Evolutionary conservation across 2,329 filamentous ascomycete genomes (phyloP).

Genomic region (Ophiostoma quercus): DNA sequence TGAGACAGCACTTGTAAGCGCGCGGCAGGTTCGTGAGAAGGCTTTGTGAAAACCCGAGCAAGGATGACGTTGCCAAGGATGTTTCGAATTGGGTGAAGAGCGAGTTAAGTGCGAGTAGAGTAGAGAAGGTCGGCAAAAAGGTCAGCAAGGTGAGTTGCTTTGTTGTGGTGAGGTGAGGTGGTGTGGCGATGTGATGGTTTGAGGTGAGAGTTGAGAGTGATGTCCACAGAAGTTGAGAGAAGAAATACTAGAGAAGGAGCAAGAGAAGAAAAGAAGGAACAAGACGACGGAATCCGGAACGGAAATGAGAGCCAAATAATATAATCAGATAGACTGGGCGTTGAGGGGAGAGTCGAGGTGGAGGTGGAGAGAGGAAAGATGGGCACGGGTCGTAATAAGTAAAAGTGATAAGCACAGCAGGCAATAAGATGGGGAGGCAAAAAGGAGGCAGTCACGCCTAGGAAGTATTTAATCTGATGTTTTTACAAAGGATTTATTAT

Average conservation of each 20-base stretch:
- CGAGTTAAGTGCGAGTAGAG: not conserved
- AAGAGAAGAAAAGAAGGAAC: not conserved
- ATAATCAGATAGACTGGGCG: not conserved
- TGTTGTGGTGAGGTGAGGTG: constrained; percentile 1
- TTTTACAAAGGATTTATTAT: too few relatives aligned
- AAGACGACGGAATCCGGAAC: not conserved
- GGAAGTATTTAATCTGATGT: not conserved
- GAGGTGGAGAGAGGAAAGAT: constrained; percentile 10
- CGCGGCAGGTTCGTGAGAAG: constrained; percentile 4
- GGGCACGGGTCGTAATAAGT: constrained; percentile 4
- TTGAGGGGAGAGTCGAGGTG: not conserved
- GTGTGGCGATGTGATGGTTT: not conserved
- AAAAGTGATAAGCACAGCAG: not conserved
- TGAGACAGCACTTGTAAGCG: constrained; percentile 13
- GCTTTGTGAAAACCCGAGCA: not conserved
- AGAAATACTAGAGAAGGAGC: not conserved
- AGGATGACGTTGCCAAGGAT: not conserved
- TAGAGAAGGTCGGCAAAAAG: not conserved
- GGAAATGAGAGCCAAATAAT: constrained; percentile 2
- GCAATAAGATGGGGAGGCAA: constrained; percentile 1
- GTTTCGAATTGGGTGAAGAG: not conserved
- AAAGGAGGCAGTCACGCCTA: not conserved
- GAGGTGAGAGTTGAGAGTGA: not conserved
- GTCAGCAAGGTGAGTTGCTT: not conserved
- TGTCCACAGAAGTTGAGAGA: not conserved